Percentiles rank a stretch among this genome's conserved stretches.
These are phyloP conservation scores for Gracilariopsis chorda DNA, from an alignment of 23 red algal genomes.

Conservation along the genomic window DNA sequence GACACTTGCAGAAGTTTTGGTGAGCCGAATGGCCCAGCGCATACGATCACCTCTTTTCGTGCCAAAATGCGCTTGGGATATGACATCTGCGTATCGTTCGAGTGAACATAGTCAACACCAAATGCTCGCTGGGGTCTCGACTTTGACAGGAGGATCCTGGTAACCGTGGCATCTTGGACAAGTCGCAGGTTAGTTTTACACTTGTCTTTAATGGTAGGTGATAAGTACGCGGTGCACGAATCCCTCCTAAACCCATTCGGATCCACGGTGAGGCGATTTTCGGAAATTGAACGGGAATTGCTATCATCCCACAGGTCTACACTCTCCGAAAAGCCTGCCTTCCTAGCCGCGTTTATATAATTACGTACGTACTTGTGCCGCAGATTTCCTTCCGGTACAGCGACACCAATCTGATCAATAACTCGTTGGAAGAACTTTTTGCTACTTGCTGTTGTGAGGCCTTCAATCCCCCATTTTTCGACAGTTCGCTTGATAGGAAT, in stretches of 20 bases:
- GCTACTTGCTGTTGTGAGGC: background rate
- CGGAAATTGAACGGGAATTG: background rate
- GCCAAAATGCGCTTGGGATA: background rate
- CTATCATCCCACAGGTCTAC: background rate
- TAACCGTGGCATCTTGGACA: conserved; percentile 6
- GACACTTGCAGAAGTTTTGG: conserved; percentile 30
- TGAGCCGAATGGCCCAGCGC: background rate
- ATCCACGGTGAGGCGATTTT: background rate
- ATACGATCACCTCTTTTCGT: background rate
- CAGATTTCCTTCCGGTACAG: background rate
- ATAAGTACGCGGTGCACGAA: conserved; percentile 31
- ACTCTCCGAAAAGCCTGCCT: background rate
- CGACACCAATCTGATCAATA: background rate
- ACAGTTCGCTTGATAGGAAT: background rate
- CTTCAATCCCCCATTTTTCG: background rate
- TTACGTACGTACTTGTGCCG: background rate
- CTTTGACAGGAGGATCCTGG: background rate
- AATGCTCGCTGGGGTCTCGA: background rate
- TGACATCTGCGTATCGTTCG: background rate
- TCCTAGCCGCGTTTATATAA: background rate
- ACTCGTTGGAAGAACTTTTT: background rate
- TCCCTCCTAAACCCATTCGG: background rate
- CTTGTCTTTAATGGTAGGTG: background rate
- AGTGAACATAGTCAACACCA: background rate
- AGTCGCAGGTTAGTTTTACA: background rate